These are phyloP conservation scores for Rosa lucieae DNA, from an alignment of 306 rosid species.

Conservation along the genomic window DNA sequence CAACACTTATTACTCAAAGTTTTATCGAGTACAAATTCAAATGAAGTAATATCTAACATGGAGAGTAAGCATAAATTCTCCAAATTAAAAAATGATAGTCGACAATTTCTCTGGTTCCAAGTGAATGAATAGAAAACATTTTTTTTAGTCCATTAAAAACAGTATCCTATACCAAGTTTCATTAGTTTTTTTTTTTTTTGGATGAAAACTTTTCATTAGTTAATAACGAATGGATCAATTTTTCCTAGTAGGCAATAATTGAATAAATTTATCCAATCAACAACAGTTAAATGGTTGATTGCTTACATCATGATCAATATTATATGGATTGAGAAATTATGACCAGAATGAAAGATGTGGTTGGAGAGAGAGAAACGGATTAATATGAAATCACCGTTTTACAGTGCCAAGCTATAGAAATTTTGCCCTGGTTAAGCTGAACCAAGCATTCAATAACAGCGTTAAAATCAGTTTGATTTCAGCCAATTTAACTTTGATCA, in stretches of 20 bases:
- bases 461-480: neutral
- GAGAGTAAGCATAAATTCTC: neutral
- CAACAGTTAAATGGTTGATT: no score
- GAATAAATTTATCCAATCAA: no score
- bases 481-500: neutral
- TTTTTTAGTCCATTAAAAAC: no score
- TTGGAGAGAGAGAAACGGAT: neutral
- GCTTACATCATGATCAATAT: neutral
- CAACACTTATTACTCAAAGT: neutral
- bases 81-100: no score
- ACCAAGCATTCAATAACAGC: neutral
- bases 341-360: neutral
- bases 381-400: neutral
- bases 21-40: neutral
- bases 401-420: neutral
- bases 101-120: no score
- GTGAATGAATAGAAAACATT: no score
- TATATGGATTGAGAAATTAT: neutral
- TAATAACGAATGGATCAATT: no score
- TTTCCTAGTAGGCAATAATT: no score
- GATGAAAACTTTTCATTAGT: no score
- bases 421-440: neutral
- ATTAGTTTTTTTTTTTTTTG: no score
- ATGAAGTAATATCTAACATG: neutral
- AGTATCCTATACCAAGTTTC: no score